Evolutionary conservation across 805 yeast species (phyloP), one percentile per base, ranked within the genome.

Genomic region (Barnettozyma sp.): DNA sequence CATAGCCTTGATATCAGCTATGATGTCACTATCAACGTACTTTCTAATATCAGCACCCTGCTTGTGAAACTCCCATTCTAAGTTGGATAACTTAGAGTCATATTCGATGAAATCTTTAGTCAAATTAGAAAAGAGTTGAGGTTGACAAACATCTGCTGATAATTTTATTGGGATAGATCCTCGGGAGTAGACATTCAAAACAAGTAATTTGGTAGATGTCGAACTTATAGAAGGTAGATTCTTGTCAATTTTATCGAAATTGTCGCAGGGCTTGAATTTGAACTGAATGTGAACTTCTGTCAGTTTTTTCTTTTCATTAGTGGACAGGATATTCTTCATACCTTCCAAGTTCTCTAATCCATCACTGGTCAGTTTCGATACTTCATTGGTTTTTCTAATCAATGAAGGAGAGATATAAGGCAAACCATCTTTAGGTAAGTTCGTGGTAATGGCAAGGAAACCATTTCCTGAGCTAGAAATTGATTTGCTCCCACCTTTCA

Each of bases 141-240:
- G 38, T 14, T 48, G 34, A 27, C 52, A 48, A 19, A 59, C 35
- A 32, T 56, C 59, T 1, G 59, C 42, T 14, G 63, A 59, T n/a
- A 69, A 40, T 34, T 59, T 59, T 13, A 68, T 49, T 13, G 75
- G 73, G 27, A 69, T 64, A 1, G 67, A 56, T 17, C 52, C 44
- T 7, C 48, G 55, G 0, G 69, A 62, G 27, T 42, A 55, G 6
- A 50, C 51, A 21, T 63, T 62, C 9, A 62, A 49, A n/a, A 54
- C 58, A 5, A 62, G 25, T 17, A 65, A 44, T 18, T 54, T 57
- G 2, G 61, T 52, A 0, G 55, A 40, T 2, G 62, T 46, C 7
- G 48, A 33, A 17, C 22, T 11, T 4, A 37, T 33, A 8, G 32
- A 19, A n/a, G 40, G 40, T n/a, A 37, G 12, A 16, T 50, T 52